Percentiles rank a stretch among this genome's conserved stretches.
These are phyloP conservation scores for Lasiodiplodia hormozganensis DNA, from an alignment of 2,329 filamentous ascomycete species.

Conservation along the genomic window DNA sequence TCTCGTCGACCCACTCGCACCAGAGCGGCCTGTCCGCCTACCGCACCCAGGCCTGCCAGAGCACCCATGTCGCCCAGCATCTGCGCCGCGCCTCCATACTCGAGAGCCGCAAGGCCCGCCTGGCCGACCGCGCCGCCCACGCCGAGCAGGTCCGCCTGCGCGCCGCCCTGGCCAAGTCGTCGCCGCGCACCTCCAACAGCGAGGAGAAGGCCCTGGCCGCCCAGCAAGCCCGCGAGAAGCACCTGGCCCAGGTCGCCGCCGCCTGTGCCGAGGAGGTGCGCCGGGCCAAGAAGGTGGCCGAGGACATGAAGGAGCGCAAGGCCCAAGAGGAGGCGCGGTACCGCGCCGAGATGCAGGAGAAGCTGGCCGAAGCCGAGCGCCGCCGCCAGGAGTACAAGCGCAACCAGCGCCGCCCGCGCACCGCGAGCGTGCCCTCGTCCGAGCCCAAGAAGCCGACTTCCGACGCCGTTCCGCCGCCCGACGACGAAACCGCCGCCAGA, in stretches of 20 bases:
- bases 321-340: constrained; percentile 75
- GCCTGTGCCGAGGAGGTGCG: constrained; percentile 84
- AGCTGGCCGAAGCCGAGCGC: constrained; percentile 77
- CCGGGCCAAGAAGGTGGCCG: constrained; percentile 81
- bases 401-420: constrained; percentile 64
- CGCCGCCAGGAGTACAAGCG: constrained; percentile 65
- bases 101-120: constrained; percentile 78
- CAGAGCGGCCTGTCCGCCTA: constrained; percentile 65
- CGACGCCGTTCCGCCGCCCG: constrained; percentile 48
- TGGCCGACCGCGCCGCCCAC: constrained; percentile 81
- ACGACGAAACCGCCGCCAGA: constrained; percentile 66
- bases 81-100: constrained; percentile 80
- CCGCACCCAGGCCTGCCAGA: constrained; percentile 63
- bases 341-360: constrained; percentile 78
- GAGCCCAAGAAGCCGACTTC: constrained; percentile 43
- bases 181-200: constrained; percentile 69
- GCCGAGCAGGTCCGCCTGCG: constrained; percentile 82
- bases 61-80: constrained; percentile 79
- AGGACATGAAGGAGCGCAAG: constrained; percentile 80
- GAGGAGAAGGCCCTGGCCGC: constrained; percentile 81
- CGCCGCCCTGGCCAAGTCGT: constrained; percentile 75
- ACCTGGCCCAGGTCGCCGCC: constrained; percentile 81
- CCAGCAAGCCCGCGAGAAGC: constrained; percentile 78
- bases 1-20: constrained; percentile 77
- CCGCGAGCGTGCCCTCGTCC: constrained; percentile 60